Conservation (phyloP, 202 grass and related monocot species). For the Schoenoplectus triqueter region DNA sequence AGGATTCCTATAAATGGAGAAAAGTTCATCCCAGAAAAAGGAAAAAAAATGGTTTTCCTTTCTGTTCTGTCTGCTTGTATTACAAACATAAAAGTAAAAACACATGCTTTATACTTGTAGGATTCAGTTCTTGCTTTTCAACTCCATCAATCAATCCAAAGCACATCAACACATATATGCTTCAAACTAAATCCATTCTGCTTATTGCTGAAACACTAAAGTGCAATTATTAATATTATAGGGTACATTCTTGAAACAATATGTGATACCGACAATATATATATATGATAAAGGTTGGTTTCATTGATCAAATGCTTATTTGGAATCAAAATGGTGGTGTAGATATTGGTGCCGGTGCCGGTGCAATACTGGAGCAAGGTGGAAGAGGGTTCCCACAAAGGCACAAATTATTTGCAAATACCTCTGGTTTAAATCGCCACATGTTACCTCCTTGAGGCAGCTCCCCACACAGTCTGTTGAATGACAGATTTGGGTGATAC, state of each 20-base stretch:
- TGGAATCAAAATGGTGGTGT: background rate
- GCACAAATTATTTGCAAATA: background rate
- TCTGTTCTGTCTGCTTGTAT: too few relatives aligned
- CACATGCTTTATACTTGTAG: too few relatives aligned
- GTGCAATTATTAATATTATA: background rate
- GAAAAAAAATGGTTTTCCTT: too few relatives aligned
- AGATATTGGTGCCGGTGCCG: background rate
- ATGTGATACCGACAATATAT: too few relatives aligned
- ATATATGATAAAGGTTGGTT: background rate
- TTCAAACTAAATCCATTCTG: too few relatives aligned
- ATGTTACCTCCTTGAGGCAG: slow-evolving; percentile 2
- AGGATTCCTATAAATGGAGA: too few relatives aligned
- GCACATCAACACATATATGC: too few relatives aligned
- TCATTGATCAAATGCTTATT: background rate
- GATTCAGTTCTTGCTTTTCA: too few relatives aligned
- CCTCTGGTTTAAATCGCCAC: background rate
- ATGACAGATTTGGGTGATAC: background rate
- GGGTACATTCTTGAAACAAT: background rate
- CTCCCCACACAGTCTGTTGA: slow-evolving; percentile 13
- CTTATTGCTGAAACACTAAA: background rate
- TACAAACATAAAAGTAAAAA: too few relatives aligned
- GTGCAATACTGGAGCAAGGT: background rate
- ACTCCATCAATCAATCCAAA: too few relatives aligned
- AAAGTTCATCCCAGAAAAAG: too few relatives aligned
- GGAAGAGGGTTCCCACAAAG: background rate